These are phyloP conservation scores for Ophiorrhiza pumila DNA, from an alignment of 257 asterid species.

Conservation along the genomic window DNA sequence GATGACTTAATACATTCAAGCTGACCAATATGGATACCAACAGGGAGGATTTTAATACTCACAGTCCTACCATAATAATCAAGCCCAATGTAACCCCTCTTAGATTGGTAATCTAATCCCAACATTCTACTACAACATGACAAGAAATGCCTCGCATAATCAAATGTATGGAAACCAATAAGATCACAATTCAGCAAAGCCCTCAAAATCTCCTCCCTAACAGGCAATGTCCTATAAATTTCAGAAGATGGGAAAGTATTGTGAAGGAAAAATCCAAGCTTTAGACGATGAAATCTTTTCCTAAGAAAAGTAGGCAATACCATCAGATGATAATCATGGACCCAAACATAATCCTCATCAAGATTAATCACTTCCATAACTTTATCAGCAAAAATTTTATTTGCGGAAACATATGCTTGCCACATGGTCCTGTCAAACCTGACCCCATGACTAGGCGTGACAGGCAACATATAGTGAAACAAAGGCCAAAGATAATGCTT, in stretches of 20 bases:
- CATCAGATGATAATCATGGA: constrained; percentile 90
- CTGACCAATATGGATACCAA: constrained; percentile 76
- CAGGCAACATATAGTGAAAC: constrained; percentile 79
- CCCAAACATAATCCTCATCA: constrained; percentile 79
- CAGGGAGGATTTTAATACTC: constrained; percentile 70
- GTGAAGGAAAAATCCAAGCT: constrained; percentile 80
- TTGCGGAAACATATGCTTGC: constrained; percentile 79
- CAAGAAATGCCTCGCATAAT: constrained; percentile 89
- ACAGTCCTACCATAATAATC: constrained; percentile 87
- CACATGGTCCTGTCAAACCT: constrained; percentile 63
- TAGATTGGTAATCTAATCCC: constrained; percentile 77
- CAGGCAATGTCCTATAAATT: constrained; percentile 75
- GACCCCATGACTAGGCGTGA: constrained; percentile 63
- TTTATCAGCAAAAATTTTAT: constrained; percentile 75
- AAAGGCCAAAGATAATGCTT: constrained; percentile 83
- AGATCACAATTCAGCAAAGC: constrained; percentile 81
- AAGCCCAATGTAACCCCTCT: constrained; percentile 80
- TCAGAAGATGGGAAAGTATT: constrained; percentile 81
- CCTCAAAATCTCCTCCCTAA: constrained; percentile 78
- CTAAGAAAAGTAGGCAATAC: constrained; percentile 76
- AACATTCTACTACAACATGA: constrained; percentile 93
- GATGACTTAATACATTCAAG: constrained; percentile 45
- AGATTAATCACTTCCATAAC: constrained; percentile 77
- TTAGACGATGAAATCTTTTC: constrained; percentile 53
- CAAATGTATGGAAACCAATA: constrained; percentile 86